These are phyloP conservation scores for Talaromyces sp. DNA, from an alignment of 2,329 filamentous ascomycete species.

Conservation along the genomic window DNA sequence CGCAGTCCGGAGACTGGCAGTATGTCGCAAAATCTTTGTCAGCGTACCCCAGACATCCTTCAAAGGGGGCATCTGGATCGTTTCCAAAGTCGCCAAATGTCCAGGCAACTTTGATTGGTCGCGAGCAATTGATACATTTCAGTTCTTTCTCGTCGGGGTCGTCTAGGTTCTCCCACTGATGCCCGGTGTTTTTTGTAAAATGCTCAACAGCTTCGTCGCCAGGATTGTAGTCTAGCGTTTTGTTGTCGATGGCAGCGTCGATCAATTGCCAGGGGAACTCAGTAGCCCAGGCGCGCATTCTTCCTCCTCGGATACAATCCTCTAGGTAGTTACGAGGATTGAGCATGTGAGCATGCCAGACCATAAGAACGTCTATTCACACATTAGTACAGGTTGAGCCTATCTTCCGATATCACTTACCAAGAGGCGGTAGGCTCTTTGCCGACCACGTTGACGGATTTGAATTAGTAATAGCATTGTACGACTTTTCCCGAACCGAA, in stretches of 20 bases:
- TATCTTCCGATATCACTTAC: conserved; percentile 40
- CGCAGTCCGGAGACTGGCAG: conserved; percentile 52
- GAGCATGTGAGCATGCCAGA: conserved; percentile 76
- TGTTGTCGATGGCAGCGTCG: conserved; percentile 56
- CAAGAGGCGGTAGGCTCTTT: conserved; percentile 56
- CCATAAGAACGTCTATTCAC: conserved; percentile 65
- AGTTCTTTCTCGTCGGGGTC: conserved; percentile 51
- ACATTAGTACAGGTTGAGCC: neutral
- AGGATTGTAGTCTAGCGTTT: conserved; percentile 56
- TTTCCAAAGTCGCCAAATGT: conserved; percentile 43
- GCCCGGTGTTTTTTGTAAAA: conserved; percentile 52
- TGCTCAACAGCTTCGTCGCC: conserved; percentile 41
- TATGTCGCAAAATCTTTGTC: conserved; percentile 46
- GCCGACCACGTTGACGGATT: conserved; percentile 37
- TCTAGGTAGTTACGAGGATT: conserved; percentile 73
- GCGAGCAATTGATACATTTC: conserved; percentile 55
- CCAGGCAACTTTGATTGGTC: conserved; percentile 53
- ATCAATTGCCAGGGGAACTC: conserved; percentile 66
- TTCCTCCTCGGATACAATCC: conserved; percentile 62
- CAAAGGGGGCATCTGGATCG: conserved; percentile 26
- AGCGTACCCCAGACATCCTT: conserved; percentile 31
- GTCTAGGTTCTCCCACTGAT: conserved; percentile 58
- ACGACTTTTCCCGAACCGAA: conserved; percentile 21
- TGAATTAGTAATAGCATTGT: conserved; percentile 30
- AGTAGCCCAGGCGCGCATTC: conserved; percentile 56